These are phyloP conservation scores for Gymnopus androsaceus DNA, from an alignment of 1,284 basidiomycete genomes.

Conservation along the genomic window DNA sequence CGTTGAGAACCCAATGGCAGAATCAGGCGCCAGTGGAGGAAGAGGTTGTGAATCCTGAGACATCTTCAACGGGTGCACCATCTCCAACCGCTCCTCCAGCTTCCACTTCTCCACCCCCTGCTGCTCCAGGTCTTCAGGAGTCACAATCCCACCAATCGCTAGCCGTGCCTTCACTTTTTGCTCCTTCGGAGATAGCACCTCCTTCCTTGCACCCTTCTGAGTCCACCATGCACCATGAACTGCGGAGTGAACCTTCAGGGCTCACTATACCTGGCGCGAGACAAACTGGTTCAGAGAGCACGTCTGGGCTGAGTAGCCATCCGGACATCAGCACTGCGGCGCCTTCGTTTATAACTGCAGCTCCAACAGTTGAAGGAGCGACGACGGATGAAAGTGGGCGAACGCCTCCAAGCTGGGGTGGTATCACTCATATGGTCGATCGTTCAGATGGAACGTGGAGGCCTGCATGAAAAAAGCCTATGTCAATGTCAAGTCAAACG, in stretches of 20 bases:
- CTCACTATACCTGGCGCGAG: constrained; percentile 12
- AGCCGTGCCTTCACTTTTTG: background rate
- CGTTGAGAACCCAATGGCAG: constrained; percentile 33
- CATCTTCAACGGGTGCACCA: background rate
- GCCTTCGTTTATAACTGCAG: constrained; percentile 64
- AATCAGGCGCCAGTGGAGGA: constrained; percentile 24
- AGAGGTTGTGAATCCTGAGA: constrained; percentile 11
- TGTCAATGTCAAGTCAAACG: background rate
- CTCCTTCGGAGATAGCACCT: background rate
- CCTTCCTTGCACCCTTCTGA: constrained; percentile 17
- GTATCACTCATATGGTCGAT: constrained; percentile 41
- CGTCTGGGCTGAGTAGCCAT: constrained; percentile 38
- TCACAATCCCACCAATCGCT: constrained; percentile 10
- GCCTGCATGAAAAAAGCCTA: constrained; percentile 26
- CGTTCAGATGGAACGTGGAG: constrained; percentile 33
- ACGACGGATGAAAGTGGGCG: constrained; percentile 43
- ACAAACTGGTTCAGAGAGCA: constrained; percentile 4
- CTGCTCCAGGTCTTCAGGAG: constrained; percentile 3
- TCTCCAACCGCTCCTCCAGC: background rate
- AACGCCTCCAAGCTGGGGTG: constrained; percentile 40
- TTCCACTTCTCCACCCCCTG: background rate
- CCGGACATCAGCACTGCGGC: constrained; percentile 68
- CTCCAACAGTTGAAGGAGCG: constrained; percentile 54
- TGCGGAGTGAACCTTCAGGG: constrained; percentile 9
- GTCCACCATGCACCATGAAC: constrained; percentile 15